A percentile compares a stretch with the other conserved stretches of the same genome.
Conservation (phyloP, 176 grass and related monocot genomes). For the Hordeum vulgare region MorexV3_pseudomolecules_assembly NC_058518.1:345985353-345985852, state of each 20-base stretch:
- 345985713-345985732: not conserved
- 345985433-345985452: conserved; percentile 47
- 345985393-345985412: conserved; percentile 54
- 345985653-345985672: not conserved
- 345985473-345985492: conserved; percentile 54
- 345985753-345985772: not conserved
- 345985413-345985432: conserved; percentile 58
- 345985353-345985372: conserved; percentile 27
- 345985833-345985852: not conserved
- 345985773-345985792: not conserved
- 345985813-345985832: not conserved
- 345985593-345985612: conserved; percentile 60
- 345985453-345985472: conserved; percentile 73
- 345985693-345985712: not conserved
- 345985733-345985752: not conserved
- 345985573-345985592: conserved; percentile 64
- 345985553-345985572: conserved; percentile 62
- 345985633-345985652: conserved; percentile 13
- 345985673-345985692: not conserved
- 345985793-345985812: not conserved
- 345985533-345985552: conserved; percentile 37
- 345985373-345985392: conserved; percentile 46
- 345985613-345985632: conserved; percentile 61
- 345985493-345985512: conserved; percentile 52
- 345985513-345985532: conserved; percentile 50